Percentiles rank a stretch among this genome's conserved stretches.
phyloP scores from a whole-genome alignment of 192 early-diverging fungal genomes.

The Mortierella antarctica region DNA sequence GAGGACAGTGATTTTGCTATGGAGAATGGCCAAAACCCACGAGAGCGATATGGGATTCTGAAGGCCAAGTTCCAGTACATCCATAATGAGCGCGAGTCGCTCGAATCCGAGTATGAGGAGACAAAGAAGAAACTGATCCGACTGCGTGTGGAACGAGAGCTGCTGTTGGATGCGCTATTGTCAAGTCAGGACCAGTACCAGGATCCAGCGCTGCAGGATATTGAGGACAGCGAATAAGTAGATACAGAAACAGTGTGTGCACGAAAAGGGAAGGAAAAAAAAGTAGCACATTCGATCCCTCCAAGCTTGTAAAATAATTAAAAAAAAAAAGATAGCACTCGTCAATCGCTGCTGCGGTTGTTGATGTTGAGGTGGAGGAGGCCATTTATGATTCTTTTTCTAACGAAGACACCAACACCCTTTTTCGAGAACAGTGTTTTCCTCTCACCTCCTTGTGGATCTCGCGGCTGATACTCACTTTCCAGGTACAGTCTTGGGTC shows the following conservation, averaged over 20 bases:
- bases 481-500: constrained; percentile 41
- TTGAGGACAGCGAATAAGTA: constrained; percentile 43
- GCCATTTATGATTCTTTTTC: no score
- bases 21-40: constrained; percentile 38
- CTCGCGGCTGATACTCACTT: constrained; percentile 32
- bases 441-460: background rate
- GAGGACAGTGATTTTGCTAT: constrained; percentile 39
- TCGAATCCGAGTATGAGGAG: constrained; percentile 46
- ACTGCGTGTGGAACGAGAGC: constrained; percentile 25
- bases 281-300: background rate
- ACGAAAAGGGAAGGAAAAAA: background rate
- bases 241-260: no score
- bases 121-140: constrained; percentile 33
- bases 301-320: background rate
- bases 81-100: constrained; percentile 38
- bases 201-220: constrained; percentile 28
- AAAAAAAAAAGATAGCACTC: background rate
- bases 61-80: constrained; percentile 50
- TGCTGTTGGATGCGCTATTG: constrained; percentile 35
- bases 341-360: background rate
- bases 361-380: no score
- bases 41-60: constrained; percentile 31
- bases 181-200: constrained; percentile 31
- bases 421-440: background rate
- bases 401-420: no score